Base-by-base conservation (phyloP, 78 protist species). In the Dictyostelium purpureum region DNA sequence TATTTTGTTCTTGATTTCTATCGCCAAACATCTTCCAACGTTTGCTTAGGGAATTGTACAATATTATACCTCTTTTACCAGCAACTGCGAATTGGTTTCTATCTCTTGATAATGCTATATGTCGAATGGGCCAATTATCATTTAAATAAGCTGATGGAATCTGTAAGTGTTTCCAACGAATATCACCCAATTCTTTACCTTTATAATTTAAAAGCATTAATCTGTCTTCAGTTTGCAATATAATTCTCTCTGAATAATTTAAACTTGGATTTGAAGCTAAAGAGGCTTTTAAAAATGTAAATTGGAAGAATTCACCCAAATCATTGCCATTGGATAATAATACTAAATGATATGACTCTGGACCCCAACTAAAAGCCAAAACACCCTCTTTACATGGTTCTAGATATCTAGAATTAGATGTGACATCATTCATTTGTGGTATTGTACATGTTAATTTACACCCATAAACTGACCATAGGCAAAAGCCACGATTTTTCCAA, bases 21-120 rank as follows among this genome's bases (percentile, higher is more conserved):
- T 92, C 95, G 38, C 95, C 95, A 92, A 92, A 92, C 88, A 92
- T 81, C 45, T 92, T 92, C 95, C 95, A 92, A 24, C 91, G 74
- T 65, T 92, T 92, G 21, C 37, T 42, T 42, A 92, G 73, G 16
- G 78, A 73, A 56, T 92, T 92, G 63, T 92, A 92, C 47, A 92
- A 74, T 4, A 87, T 83, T 38, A 92, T 47, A 26, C 95, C 95
- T 2, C 87, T 33, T 45, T 45, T 37, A 26, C 95, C 95, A 1
- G 93, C 91, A 14, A 92, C 95, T 31, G 95, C 95, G 42, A 42
- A 77, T 37, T 92, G 91, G 19, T 65, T 59, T 9, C 95, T 33
- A 19, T 92, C 95, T n/a, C 91, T 10, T 9, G 66, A 47, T 21
- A 92, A 26, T 0, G 87, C 85, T 11, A 92, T 77, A 49, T 85